These are phyloP conservation scores for Leishmania arabica DNA, from an alignment of 208 protist genomes.

Conservation along the genomic window DNA sequence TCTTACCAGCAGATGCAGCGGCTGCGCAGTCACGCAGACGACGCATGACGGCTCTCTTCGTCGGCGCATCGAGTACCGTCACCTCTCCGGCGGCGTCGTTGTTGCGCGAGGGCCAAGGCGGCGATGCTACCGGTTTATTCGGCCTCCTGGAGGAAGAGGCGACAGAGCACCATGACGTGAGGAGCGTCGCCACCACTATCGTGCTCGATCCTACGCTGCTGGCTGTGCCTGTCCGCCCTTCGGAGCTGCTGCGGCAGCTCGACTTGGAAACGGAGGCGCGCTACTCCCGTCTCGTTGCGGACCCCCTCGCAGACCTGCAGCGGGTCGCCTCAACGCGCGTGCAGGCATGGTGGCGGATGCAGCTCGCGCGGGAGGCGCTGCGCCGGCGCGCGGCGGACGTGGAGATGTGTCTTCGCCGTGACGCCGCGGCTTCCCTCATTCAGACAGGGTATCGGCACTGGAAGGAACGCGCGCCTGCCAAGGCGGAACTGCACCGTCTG, in stretches of 20 bases:
- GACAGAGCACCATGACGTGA: background rate
- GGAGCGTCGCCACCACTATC: background rate
- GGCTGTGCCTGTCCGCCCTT: constrained; percentile 21
- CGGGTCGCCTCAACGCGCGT: constrained; percentile 13
- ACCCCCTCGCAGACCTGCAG: constrained; percentile 19
- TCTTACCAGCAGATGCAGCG: background rate
- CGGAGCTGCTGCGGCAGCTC: constrained; percentile 26
- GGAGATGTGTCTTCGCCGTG: constrained; percentile 8
- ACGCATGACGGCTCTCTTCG: constrained; percentile 21
- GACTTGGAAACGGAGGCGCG: constrained; percentile 27
- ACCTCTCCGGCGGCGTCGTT: background rate
- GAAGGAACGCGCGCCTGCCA: constrained; percentile 25
- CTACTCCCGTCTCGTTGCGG: constrained; percentile 30
- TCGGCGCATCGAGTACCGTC: constrained; percentile 5
- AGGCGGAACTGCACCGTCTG: constrained; percentile 28
- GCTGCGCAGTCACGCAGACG: background rate
- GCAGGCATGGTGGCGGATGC: constrained; percentile 32
- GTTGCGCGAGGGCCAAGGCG: background rate
- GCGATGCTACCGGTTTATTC: background rate
- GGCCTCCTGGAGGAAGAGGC: background rate
- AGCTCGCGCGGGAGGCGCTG: constrained; percentile 3
- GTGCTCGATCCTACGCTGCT: background rate
- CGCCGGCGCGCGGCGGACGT: constrained; percentile 14
- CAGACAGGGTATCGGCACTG: constrained; percentile 39
- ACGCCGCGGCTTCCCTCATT: constrained; percentile 38